Conservation (phyloP, 495 filamentous ascomycete genomes). For the Cenococcum geophilum region DNA sequence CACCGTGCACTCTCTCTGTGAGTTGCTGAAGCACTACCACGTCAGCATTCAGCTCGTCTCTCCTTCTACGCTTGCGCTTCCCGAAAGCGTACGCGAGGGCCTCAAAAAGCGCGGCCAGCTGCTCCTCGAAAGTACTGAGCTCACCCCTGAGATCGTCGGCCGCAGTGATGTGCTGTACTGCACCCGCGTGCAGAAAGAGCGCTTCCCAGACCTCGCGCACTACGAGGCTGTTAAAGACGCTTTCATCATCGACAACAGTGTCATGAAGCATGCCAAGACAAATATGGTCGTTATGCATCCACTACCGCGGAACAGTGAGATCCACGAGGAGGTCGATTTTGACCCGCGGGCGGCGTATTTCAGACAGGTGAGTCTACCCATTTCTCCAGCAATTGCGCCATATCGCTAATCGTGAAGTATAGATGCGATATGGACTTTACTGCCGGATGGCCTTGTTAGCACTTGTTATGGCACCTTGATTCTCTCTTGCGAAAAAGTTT, state of each 20-base stretch:
- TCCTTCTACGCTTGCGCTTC: constrained; percentile 70
- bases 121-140: constrained; percentile 60
- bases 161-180: constrained; percentile 88
- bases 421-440: constrained; percentile 99
- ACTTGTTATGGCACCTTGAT: constrained; percentile 68
- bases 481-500: not conserved
- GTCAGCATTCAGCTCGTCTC: constrained; percentile 88
- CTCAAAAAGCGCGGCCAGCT: constrained; percentile 70
- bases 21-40: constrained; percentile 89
- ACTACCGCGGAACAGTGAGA: constrained; percentile 84
- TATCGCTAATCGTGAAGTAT: constrained; percentile 38
- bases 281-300: constrained; percentile 95
- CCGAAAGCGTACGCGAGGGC: constrained; percentile 61
- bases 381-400: not conserved
- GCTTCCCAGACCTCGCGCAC: constrained; percentile 69
- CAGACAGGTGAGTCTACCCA: constrained; percentile 71
- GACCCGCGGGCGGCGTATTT: constrained; percentile 97
- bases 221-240: constrained; percentile 83
- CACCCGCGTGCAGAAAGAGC: constrained; percentile 92
- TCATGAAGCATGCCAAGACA: constrained; percentile 85
- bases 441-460: constrained; percentile 95
- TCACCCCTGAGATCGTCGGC: constrained; percentile 80
- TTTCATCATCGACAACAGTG: constrained; percentile 80
- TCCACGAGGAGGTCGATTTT: constrained; percentile 92
- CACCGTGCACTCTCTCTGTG: constrained; percentile 88